Evolutionary conservation across 2,329 filamentous ascomycete genomes (phyloP).

Genomic region (Diaporthe eres): DNA sequence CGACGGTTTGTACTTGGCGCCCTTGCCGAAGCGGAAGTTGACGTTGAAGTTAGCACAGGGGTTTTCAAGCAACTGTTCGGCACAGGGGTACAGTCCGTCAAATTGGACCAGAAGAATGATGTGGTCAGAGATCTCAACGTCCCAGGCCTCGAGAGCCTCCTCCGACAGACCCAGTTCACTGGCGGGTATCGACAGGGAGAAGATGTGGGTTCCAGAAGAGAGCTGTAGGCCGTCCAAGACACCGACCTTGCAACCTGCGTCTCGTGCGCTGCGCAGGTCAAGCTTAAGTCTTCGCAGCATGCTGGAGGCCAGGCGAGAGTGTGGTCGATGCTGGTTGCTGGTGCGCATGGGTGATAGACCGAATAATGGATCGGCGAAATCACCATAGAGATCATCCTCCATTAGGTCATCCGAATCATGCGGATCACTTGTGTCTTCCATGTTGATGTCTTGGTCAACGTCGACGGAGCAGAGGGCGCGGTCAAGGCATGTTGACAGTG

Average conservation of each 20-base stretch:
- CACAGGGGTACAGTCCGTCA: conserved; percentile 69
- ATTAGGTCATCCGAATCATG: conserved; percentile 46
- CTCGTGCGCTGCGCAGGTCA: conserved; percentile 74
- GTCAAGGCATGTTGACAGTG: conserved; percentile 53
- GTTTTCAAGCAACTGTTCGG: conserved; percentile 66
- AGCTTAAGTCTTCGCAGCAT: conserved; percentile 59
- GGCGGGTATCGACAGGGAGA: conserved; percentile 79
- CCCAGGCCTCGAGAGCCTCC: conserved; percentile 84
- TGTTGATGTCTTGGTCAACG: conserved; percentile 1
- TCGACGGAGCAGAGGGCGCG: conserved; percentile 7
- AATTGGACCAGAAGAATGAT: conserved; percentile 81
- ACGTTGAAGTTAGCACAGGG: conserved; percentile 55
- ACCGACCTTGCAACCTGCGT: conserved; percentile 79
- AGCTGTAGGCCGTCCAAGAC: conserved; percentile 65
- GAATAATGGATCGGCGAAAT: conserved; percentile 48
- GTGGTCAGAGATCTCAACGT: conserved; percentile 76
- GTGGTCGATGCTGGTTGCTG: background rate
- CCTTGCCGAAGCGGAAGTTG: conserved; percentile 79
- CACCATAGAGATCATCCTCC: conserved; percentile 41
- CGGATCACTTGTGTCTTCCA: conserved; percentile 50
- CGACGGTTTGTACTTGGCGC: conserved; percentile 80
- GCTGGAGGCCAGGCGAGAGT: conserved; percentile 39
- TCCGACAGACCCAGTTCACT: conserved; percentile 80
- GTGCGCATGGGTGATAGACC: conserved; percentile 46
- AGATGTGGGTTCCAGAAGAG: conserved; percentile 58